Conservation (phyloP, 345 rosid genomes). For the Dimocarpus longan region DNA sequence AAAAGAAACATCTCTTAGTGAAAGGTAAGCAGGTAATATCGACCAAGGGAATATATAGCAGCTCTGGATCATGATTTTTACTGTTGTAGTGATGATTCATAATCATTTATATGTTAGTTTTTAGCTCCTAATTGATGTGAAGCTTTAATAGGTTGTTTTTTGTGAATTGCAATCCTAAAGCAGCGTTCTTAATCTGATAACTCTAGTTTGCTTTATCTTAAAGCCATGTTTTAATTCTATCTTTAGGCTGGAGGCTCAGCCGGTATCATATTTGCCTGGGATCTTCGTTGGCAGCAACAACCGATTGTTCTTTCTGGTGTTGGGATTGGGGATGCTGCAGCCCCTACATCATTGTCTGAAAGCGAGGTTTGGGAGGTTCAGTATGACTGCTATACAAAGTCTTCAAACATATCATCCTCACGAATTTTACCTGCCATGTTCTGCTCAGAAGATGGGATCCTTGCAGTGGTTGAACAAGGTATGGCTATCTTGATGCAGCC, state of each 20-base stretch:
- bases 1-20: slow-evolving; percentile 1
- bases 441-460: slow-evolving; percentile 94
- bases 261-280: slow-evolving; percentile 90
- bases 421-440: slow-evolving; percentile 79
- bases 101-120: too few relatives aligned
- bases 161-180: neutral
- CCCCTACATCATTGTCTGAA: slow-evolving; percentile 55
- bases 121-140: neutral
- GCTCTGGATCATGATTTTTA: neutral
- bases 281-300: slow-evolving; percentile 65
- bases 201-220: slow-evolving; percentile 10
- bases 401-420: slow-evolving; percentile 58
- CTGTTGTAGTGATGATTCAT: neutral
- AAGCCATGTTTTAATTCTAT: slow-evolving; percentile 10
- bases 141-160: neutral
- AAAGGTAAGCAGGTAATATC: neutral
- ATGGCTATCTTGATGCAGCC: slow-evolving; percentile 11
- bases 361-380: slow-evolving; percentile 95
- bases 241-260: slow-evolving; percentile 88
- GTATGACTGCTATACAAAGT: slow-evolving; percentile 61
- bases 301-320: slow-evolving; percentile 73
- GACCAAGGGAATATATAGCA: neutral
- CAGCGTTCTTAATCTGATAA: neutral
- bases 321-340: slow-evolving; percentile 39
- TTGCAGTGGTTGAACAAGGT: slow-evolving; percentile 84